phyloP scores from a whole-genome alignment of 306 rosid species.

The Inga oerstediana region DNA sequence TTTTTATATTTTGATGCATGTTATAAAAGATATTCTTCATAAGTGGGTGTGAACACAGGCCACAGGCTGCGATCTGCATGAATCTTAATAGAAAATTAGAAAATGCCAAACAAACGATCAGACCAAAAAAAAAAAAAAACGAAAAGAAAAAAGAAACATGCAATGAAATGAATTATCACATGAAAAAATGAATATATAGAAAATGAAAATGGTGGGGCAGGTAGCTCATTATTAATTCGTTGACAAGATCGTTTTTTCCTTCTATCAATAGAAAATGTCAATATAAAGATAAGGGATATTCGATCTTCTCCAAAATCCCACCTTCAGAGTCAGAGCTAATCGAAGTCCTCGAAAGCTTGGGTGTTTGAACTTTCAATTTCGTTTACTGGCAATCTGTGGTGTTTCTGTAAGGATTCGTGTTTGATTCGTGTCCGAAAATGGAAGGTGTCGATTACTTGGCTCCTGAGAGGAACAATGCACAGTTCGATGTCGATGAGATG shows the following conservation, averaged over 20 bases:
- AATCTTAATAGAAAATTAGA: not conserved
- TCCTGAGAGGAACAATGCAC: slow-evolving; percentile 71
- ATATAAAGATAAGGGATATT: not conserved
- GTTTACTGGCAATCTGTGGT: not conserved
- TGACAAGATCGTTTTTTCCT: not conserved
- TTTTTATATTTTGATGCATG: no score
- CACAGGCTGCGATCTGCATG: not conserved
- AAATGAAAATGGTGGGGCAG: not conserved
- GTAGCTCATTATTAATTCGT: not conserved
- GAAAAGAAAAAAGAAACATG: not conserved
- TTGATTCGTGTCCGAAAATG: slow-evolving; percentile 30
- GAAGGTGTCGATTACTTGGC: slow-evolving; percentile 76
- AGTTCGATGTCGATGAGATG: slow-evolving; percentile 85
- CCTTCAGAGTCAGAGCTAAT: not conserved
- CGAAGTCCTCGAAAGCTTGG: not conserved
- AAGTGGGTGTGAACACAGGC: not conserved
- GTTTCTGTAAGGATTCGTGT: not conserved
- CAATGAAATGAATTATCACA: not conserved
- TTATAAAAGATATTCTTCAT: no score
- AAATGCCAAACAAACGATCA: not conserved
- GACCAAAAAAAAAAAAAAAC: no score
- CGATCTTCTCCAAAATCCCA: not conserved
- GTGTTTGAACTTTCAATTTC: not conserved
- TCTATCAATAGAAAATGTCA: not conserved
- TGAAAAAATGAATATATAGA: not conserved